Conservation (phyloP, 2,329 filamentous ascomycete genomes). For the Sodiomyces alkalinus region DNA sequence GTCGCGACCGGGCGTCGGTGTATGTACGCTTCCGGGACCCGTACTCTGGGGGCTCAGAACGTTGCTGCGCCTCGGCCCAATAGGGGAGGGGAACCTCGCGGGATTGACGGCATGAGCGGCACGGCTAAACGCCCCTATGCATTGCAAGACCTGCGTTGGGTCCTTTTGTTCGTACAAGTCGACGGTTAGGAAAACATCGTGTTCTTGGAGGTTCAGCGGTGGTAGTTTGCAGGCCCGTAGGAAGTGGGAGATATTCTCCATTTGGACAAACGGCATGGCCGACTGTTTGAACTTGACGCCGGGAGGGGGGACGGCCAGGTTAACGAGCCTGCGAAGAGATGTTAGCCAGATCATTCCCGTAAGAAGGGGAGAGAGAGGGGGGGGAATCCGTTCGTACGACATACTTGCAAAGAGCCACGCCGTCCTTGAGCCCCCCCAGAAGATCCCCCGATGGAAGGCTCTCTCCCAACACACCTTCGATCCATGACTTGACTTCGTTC, state of each 20-base stretch:
- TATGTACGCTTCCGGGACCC: constrained; percentile 25
- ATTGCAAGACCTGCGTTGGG: constrained; percentile 89
- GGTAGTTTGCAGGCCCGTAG: constrained; percentile 73
- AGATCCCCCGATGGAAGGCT: constrained; percentile 59
- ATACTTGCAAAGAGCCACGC: constrained; percentile 83
- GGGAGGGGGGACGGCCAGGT: constrained; percentile 60
- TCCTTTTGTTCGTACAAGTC: constrained; percentile 94
- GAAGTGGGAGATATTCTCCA: constrained; percentile 98
- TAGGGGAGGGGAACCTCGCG: constrained; percentile 53
- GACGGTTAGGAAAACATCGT: constrained; percentile 94
- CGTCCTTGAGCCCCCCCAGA: constrained; percentile 77
- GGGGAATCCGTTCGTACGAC: constrained; percentile 12
- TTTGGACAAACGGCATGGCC: constrained; percentile 94
- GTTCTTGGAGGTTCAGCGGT: constrained; percentile 75
- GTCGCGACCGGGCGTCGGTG: constrained; percentile 25
- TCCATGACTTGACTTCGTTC: constrained; percentile 73
- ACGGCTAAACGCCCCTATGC: constrained; percentile 79
- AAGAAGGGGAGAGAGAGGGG: constrained; percentile 2
- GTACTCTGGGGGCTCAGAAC: constrained; percentile 52
- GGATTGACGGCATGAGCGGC: constrained; percentile 65
- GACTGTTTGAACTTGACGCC: constrained; percentile 84
- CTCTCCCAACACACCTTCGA: constrained; percentile 67
- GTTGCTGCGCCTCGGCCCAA: constrained; percentile 52
- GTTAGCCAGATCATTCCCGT: too few species aligned
- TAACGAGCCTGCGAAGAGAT: constrained; percentile 51